Base-by-base conservation (phyloP, 1,284 basidiomycete genomes). In the Phlebopus sp. region DNA sequence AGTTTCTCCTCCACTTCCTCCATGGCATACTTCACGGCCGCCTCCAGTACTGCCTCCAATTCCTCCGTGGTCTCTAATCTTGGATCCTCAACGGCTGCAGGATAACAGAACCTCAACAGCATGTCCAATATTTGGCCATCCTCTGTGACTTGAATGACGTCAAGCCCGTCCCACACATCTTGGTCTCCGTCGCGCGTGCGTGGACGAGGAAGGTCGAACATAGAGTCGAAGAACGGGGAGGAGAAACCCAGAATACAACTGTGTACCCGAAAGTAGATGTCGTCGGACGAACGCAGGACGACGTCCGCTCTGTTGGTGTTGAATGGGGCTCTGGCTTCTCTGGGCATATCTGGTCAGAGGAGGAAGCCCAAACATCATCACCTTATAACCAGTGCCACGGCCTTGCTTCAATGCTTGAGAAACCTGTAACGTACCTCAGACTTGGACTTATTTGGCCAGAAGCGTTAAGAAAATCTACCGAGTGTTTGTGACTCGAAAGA, bases 41-140 rank as follows among this genome's bases (percentile, higher is more conserved):
- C 69, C 35, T 59, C 59, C 17, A 70, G 46, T 2, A 67, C 56
- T 2, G 40, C 47, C 14, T 63, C 53, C 14, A 64, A 48, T 8
- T 61, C 59, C 14, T 46, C 53, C 19, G 55, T 37, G 36, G 42
- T 47, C 15, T 45, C 34, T 5, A 61, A 37, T 1, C 50, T 44
- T 2, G 54, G 51, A 5, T 54, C 51, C 5, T 51, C 49, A 21
- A 65, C 32, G 15, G 57, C 54, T 21, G 57, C 50, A 0, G 74
- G 72, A 50, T 75, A 74, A 43, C 70, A 70, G 38, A 70, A 59
- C 18, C 63, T 58, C 44, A 75, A 61, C 18, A 75, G 59, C 32
- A 53, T 50, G 27, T 69, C 62, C 42, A 75, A 47, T 7, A 59
- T 64, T 19, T 42, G 46, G 37, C 61, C 57, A 27, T 60, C 46